A percentile compares a stretch with the other conserved stretches of the same genome.
Conservation (phyloP, 345 rosid species). For the Gossypioides kirkii region DNA sequence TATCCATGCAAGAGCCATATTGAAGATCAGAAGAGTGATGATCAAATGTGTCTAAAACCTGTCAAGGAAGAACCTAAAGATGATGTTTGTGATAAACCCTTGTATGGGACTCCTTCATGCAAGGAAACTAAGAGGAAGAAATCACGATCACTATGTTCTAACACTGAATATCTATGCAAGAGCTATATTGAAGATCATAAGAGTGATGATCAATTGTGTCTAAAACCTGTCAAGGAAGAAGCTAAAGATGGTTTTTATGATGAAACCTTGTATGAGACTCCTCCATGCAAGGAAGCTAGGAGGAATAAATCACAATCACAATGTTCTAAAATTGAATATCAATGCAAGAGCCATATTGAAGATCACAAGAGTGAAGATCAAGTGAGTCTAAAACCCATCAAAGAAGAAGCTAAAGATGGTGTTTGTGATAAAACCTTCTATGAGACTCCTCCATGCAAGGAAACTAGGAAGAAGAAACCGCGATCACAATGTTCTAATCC, state of each 20-base stretch:
- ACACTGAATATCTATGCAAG: neutral
- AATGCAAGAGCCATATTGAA: neutral
- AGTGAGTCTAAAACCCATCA: neutral
- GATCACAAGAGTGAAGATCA: neutral
- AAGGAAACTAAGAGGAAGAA: neutral
- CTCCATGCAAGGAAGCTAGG: neutral
- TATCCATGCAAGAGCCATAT: conserved; percentile 11
- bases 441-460: neutral
- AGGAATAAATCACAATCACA: neutral
- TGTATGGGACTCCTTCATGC: neutral
- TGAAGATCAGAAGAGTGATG: neutral
- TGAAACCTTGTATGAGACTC: neutral
- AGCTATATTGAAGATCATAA: neutral
- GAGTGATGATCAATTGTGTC: neutral
- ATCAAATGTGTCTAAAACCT: neutral
- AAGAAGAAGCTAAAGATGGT: neutral
- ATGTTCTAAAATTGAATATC: neutral
- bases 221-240: neutral
- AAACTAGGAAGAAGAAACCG: neutral
- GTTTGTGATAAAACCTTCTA: neutral
- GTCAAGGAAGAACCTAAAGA: neutral
- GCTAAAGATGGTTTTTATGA: neutral
- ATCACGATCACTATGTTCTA: neutral
- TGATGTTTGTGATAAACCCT: neutral
- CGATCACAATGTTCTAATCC: neutral